Base-by-base conservation (phyloP, 352 stramenopile species). In the Globisporangium solare region DNA sequence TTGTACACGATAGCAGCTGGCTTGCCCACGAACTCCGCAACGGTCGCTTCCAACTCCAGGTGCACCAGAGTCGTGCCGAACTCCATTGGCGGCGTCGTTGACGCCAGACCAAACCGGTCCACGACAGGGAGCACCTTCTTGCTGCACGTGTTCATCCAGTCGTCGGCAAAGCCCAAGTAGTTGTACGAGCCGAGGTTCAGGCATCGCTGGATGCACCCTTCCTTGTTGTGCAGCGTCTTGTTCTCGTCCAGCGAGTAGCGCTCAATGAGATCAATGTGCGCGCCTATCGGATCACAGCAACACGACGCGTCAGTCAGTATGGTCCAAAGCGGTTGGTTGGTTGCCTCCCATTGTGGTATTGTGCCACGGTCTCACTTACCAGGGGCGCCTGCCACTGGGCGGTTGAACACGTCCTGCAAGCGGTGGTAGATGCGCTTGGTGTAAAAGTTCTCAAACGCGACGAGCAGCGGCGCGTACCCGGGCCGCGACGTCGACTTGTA, bases 151-250 rank as follows among this genome's bases (percentile, higher is more conserved):
- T 76, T 64, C 56, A 95, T 73, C 94, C 93, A 98, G 69, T 98
- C 93, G 67, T 98, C 95, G 1, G 91, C 95, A 75, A 98, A 98
- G n/a, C 95, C 95, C 3, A 98, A 73, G 69, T 98, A 98, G 73
- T 98, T 98, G 83, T 98, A 98, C 45, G 78, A 96, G 20, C 93
- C 94, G 2, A 98, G 70, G 69, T 98, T 98, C 21, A 98, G 58
- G 63, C 88, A 97, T 18, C 73, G 58, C 10, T 76, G 66, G 18
- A 58, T 24, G 11, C 5, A 13, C 6, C 51, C 61, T 2, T 66
- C 57, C 27, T 58, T 60, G 40, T 60, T 54, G n/a, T 22, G 35
- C n/a, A 67, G 51, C 13, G 76, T 77, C 56, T 73, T 76, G 58
- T 68, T 67, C 22, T 61, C 70, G 39, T 79, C 70, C 11, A n/a